Base-by-base conservation (phyloP, 768 basidiomycete species). In the Pleurotus cornucopiae region DNA sequence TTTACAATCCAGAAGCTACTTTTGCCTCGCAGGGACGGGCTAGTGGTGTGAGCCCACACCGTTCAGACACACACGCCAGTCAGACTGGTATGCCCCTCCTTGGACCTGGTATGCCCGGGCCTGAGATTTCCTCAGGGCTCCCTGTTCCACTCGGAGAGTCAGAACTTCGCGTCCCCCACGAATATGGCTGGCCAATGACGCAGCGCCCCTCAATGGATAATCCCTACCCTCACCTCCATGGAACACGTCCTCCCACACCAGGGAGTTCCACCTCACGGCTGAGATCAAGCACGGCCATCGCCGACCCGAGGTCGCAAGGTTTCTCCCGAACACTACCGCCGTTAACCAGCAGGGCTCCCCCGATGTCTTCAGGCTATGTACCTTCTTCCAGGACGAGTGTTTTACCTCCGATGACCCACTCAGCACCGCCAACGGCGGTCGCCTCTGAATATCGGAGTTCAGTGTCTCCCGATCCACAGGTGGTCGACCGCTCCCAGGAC, bases 101-200 rank as follows among this genome's bases (percentile, higher is more conserved):
- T 41, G 83, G 84, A 7, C 82, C 84, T 46, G 82, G 81, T 4
- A 75, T 84, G 66, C 79, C 82, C 23, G 80, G 75, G 55, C 59
- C 62, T 21, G 68, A 71, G 16, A 20, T 46, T 46, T 23, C 40
- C 23, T 16, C 58, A 26, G 21, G 16, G 13, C 46, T 16, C 20
- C n/a, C 48, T 54, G 21, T 44, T 48, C 46, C 46, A 18, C 14
- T 48, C 1, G 7, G 46, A 51, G 6, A n/a, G 39, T n/a, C 45
- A 23, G 41, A 30, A 16, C 18, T 46, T n/a, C 46, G 11, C 14
- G 16, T 39, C 26, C 47, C 23, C 30, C 18, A 39, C 61, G 62
- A 38, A 56, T 56, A 14, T 41, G 46, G 6, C 52, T 57, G 18
- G 45, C 55, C 40, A 40, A 16, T 53, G 14, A 20, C 51, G n/a